Evolutionary conservation across 192 early-diverging fungal species (phyloP).

Genomic region (Rhizophagus sp.): DNA sequence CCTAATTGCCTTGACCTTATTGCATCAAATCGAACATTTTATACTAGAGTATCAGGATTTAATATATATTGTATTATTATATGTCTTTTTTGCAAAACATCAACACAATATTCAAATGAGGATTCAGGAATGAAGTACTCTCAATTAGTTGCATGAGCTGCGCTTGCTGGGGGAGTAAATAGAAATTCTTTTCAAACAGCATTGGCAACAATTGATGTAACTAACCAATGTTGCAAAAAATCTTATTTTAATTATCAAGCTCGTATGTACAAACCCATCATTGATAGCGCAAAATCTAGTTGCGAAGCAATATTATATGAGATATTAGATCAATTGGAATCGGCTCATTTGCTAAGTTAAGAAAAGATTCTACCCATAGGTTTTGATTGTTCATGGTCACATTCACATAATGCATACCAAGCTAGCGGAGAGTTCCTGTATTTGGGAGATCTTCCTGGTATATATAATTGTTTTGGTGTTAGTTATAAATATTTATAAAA

Average conservation of each 20-base stretch:
- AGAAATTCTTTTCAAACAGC: not conserved
- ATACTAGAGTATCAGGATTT: not conserved
- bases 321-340: not conserved
- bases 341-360: not conserved
- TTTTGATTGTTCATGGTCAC: conserved; percentile 2
- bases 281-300: not conserved
- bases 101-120: not conserved
- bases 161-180: not conserved
- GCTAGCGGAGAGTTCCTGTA: not conserved
- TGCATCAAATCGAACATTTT: not conserved
- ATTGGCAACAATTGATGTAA: conserved; percentile 1
- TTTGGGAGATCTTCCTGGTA: not conserved
- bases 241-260: conserved; percentile 5
- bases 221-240: not conserved
- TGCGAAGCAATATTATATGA: not conserved
- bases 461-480: not conserved
- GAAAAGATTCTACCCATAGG: not conserved
- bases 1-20: not conserved
- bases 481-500: too few species aligned
- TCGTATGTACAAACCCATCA: not conserved
- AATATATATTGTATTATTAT: not conserved
- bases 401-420: not conserved
- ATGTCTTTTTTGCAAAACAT: not conserved
- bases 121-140: not conserved
- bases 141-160: not conserved